phyloP scores from a whole-genome alignment of 805 yeast genomes.

The Pichia cephalocereana region DNA sequence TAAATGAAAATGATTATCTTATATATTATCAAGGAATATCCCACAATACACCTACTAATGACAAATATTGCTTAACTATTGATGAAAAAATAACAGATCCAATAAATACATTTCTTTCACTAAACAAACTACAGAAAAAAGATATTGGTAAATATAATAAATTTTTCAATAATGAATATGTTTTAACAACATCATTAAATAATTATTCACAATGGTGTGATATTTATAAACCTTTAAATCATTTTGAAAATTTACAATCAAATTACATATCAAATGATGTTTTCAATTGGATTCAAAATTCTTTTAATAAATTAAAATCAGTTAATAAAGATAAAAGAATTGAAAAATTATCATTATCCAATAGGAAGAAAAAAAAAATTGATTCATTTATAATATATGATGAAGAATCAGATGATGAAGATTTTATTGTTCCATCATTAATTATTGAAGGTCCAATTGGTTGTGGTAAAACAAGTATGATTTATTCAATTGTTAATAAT shows the following conservation, averaged over 20 bases:
- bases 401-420: constrained; percentile 17
- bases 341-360: constrained; percentile 13
- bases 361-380: constrained; percentile 15
- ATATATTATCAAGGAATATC: too few species aligned
- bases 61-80: neutral
- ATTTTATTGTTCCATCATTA: constrained; percentile 47
- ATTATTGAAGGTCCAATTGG: constrained; percentile 66
- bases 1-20: too few species aligned
- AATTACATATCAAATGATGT: constrained; percentile 18
- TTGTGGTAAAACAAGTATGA: constrained; percentile 67
- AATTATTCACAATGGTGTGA: constrained; percentile 31
- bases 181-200: neutral
- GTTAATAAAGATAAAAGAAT: constrained; percentile 23
- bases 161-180: constrained; percentile 2
- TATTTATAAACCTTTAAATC: constrained; percentile 32
- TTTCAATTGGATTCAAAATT: constrained; percentile 31
- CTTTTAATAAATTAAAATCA: constrained; percentile 26
- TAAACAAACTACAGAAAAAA: neutral
- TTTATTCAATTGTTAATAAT: constrained; percentile 57
- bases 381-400: constrained; percentile 29
- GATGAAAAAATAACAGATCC: too few species aligned
- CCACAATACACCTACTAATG: too few species aligned
- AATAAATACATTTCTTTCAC: too few species aligned
- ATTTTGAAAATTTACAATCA: constrained; percentile 29
- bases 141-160: constrained; percentile 6